phyloP scores from a whole-genome alignment of 2,329 filamentous ascomycete species.

The Gaeumannomyces sp. region DNA sequence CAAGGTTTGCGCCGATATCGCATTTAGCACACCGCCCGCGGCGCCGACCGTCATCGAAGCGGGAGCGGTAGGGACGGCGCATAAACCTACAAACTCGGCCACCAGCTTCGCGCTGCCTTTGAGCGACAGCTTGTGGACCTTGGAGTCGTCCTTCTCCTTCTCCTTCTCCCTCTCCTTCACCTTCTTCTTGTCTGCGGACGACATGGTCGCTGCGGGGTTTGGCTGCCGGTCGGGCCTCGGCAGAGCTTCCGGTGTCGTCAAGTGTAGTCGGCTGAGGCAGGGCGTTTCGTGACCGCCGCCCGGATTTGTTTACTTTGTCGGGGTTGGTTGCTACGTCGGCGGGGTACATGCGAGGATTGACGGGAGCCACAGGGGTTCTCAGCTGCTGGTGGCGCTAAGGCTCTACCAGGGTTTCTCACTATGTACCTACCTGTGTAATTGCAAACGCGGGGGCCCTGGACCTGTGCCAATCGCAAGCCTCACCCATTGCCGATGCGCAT shows the following conservation, averaged over 20 bases:
- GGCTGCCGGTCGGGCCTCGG: background rate
- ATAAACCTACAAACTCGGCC: constrained; percentile 82
- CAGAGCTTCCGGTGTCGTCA: background rate
- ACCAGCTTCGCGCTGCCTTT: constrained; percentile 82
- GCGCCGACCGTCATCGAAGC: background rate
- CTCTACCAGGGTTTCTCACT: background rate
- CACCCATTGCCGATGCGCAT: background rate
- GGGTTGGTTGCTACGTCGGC: constrained; percentile 5
- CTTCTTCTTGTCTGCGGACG: constrained; percentile 11
- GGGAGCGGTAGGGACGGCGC: background rate
- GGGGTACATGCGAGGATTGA: no score
- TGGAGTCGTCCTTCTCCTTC: constrained; percentile 64
- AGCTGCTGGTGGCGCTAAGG: no score
- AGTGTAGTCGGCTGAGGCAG: background rate
- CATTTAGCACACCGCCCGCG: background rate
- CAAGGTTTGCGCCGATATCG: background rate
- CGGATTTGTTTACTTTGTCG: constrained; percentile 9
- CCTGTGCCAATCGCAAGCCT: background rate
- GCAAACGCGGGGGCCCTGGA: background rate
- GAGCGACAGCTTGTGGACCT: constrained; percentile 89
- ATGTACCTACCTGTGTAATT: no score
- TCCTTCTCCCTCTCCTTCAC: constrained; percentile 10
- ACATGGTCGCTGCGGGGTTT: constrained; percentile 11
- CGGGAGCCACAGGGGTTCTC: background rate
- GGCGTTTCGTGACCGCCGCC: background rate